phyloP scores from a whole-genome alignment of 345 rosid genomes.

The Noccaea caerulescens region DNA sequence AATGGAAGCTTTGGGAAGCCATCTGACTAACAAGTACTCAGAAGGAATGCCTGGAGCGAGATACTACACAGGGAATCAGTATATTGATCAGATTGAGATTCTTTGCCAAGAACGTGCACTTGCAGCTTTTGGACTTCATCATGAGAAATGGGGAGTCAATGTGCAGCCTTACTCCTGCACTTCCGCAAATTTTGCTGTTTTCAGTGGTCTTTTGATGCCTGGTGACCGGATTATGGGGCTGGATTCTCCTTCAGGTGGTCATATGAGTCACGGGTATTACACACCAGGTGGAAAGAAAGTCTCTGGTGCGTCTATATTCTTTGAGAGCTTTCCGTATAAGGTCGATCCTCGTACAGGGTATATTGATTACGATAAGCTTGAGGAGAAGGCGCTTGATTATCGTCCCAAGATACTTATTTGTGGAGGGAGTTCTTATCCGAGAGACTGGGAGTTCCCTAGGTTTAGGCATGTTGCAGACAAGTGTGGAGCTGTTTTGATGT shows the following conservation, averaged over 20 bases:
- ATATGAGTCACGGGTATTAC: slow-evolving; percentile 82
- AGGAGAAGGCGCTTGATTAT: slow-evolving; percentile 82
- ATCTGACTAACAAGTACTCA: slow-evolving; percentile 76
- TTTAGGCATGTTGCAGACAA: slow-evolving; percentile 79
- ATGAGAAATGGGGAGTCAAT: slow-evolving; percentile 75
- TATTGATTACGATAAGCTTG: slow-evolving; percentile 77
- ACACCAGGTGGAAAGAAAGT: slow-evolving; percentile 77
- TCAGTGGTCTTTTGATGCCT: slow-evolving; percentile 62
- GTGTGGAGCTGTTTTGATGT: slow-evolving; percentile 70
- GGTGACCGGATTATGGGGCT: slow-evolving; percentile 83
- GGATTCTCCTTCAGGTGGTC: slow-evolving; percentile 77
- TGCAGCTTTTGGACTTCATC: slow-evolving; percentile 59
- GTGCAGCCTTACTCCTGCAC: slow-evolving; percentile 88
- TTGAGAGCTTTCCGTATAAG: slow-evolving; percentile 83
- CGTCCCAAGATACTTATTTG: slow-evolving; percentile 85
- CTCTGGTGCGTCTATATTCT: slow-evolving; percentile 75
- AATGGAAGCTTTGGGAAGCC: slow-evolving; percentile 81
- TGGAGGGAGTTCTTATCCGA: slow-evolving; percentile 89
- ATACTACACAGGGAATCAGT: slow-evolving; percentile 75
- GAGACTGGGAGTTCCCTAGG: slow-evolving; percentile 81
- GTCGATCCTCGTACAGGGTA: slow-evolving; percentile 72
- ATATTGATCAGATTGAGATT: slow-evolving; percentile 72
- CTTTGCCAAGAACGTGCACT: slow-evolving; percentile 73
- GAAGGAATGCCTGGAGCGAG: slow-evolving; percentile 78
- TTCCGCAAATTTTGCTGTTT: slow-evolving; percentile 77